phyloP scores from a whole-genome alignment of 2,329 filamentous ascomycete species.

The Colletotrichum liaoningense region DNA sequence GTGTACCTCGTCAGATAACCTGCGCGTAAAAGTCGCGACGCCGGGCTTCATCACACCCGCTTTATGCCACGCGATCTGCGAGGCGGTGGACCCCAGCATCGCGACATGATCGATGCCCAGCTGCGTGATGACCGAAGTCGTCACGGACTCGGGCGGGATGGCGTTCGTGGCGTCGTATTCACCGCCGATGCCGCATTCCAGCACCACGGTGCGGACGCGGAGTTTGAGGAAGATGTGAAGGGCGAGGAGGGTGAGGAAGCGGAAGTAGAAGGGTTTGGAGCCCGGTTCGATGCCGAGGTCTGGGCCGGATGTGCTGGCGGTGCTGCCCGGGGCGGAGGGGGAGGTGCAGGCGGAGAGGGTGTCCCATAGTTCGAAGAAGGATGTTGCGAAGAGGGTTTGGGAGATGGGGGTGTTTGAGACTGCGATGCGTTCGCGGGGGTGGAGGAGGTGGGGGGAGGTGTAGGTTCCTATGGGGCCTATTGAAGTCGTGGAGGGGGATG shows the following conservation, averaged over 20 bases:
- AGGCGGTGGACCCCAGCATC: slow-evolving; percentile 72
- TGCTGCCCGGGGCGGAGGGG: slow-evolving; percentile 46
- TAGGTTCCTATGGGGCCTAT: slow-evolving; percentile 75
- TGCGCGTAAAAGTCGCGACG: slow-evolving; percentile 57
- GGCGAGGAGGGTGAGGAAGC: slow-evolving; percentile 73
- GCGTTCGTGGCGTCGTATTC: slow-evolving; percentile 78
- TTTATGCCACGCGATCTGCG: slow-evolving; percentile 80
- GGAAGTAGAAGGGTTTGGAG: slow-evolving; percentile 67
- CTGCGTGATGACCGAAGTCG: slow-evolving; percentile 71
- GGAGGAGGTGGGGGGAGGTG: slow-evolving; percentile 78
- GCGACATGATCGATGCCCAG: slow-evolving; percentile 77
- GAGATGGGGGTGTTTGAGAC: slow-evolving; percentile 69
- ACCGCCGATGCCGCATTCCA: slow-evolving; percentile 76
- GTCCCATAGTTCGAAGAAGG: slow-evolving; percentile 78
- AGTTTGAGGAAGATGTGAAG: slow-evolving; percentile 75
- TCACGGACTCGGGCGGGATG: slow-evolving; percentile 59
- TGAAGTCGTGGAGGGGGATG: too few species aligned
- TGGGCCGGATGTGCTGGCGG: slow-evolving; percentile 31
- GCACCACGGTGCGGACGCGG: slow-evolving; percentile 70
- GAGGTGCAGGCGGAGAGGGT: slow-evolving; percentile 58
- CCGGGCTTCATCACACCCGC: slow-evolving; percentile 76
- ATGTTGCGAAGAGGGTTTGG: slow-evolving; percentile 68
- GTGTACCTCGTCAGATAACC: slow-evolving; percentile 29
- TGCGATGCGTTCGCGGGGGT: slow-evolving; percentile 75
- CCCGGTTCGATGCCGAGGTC: slow-evolving; percentile 42